These are phyloP conservation scores for Psilocybe cyanescens DNA, from an alignment of 768 basidiomycete genomes.

Conservation along the genomic window DNA sequence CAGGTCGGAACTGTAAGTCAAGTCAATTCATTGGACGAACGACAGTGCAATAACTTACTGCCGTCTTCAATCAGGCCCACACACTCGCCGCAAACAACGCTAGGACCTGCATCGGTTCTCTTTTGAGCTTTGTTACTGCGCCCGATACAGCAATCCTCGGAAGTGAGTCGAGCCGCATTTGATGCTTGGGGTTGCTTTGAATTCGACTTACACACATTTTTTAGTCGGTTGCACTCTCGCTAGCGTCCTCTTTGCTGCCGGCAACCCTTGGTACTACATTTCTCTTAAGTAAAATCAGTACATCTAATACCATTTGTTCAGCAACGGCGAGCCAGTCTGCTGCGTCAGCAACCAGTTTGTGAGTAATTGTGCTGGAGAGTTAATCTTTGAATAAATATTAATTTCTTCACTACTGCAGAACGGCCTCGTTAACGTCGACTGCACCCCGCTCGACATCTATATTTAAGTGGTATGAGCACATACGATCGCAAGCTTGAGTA, in stretches of 20 bases:
- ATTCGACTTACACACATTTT: background rate
- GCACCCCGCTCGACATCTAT: conserved; percentile 24
- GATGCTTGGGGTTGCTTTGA: background rate
- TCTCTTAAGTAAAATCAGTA: background rate
- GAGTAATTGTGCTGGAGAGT: conserved; percentile 1
- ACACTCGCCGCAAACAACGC: background rate
- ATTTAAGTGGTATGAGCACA: conserved; percentile 2
- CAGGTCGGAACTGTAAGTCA: conserved; percentile 16
- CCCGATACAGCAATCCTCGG: conserved; percentile 18
- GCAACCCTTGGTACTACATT: conserved; percentile 16
- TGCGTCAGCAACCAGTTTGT: conserved; percentile 25
- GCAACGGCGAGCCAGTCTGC: conserved; percentile 24
- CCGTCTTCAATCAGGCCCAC: background rate
- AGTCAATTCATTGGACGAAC: no score
- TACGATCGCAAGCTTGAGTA: no score
- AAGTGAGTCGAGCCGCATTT: conserved; percentile 8
- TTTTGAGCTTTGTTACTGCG: conserved; percentile 3
- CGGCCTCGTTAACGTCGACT: conserved; percentile 22
- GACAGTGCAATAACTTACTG: background rate
- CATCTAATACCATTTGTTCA: background rate
- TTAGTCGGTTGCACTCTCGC: conserved; percentile 24
- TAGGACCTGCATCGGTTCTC: conserved; percentile 7
- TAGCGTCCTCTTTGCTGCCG: conserved; percentile 15
- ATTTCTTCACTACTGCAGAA: conserved; percentile 2
- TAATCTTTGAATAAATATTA: background rate